Evolutionary conservation across 306 rosid species (phyloP).

Genomic region (Quercus variabilis): DNA sequence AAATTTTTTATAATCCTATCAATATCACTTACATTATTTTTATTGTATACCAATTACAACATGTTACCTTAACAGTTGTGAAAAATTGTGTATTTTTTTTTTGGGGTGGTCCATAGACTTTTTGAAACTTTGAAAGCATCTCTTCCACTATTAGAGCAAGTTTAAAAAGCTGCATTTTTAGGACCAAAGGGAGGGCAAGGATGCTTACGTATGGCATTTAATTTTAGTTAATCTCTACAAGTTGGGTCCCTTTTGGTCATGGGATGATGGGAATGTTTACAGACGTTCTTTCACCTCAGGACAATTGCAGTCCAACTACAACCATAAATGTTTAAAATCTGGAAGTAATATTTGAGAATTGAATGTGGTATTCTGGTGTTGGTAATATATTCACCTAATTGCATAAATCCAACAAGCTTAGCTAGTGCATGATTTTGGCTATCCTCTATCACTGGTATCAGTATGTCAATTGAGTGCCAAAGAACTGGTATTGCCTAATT

Average conservation of each 20-base stretch:
- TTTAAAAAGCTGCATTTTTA: not conserved
- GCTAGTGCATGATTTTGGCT: conserved; percentile 71
- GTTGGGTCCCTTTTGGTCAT: not conserved
- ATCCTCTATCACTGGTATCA: conserved; percentile 47
- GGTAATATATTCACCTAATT: conserved; percentile 47
- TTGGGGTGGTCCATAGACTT: too few species aligned
- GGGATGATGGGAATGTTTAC: not conserved
- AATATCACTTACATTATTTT: too few species aligned
- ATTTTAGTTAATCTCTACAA: not conserved
- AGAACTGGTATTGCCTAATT: conserved; percentile 72
- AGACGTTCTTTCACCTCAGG: conserved; percentile 14
- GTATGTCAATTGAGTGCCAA: conserved; percentile 69
- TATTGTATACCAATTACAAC: too few species aligned
- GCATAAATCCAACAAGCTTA: conserved; percentile 91
- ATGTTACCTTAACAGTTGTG: too few species aligned
- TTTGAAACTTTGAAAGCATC: not conserved
- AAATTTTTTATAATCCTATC: too few species aligned
- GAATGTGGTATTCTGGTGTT: not conserved
- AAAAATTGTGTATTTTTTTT: too few species aligned
- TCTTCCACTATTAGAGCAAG: not conserved
- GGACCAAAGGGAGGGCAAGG: not conserved
- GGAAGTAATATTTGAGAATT: not conserved
- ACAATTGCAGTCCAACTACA: not conserved
- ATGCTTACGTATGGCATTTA: not conserved
- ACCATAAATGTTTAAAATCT: not conserved